Percentiles rank a stretch among this genome's conserved stretches.
These are phyloP conservation scores for Penicillium italicum DNA, from an alignment of 2,329 filamentous ascomycete species.

Conservation along the genomic window DNA sequence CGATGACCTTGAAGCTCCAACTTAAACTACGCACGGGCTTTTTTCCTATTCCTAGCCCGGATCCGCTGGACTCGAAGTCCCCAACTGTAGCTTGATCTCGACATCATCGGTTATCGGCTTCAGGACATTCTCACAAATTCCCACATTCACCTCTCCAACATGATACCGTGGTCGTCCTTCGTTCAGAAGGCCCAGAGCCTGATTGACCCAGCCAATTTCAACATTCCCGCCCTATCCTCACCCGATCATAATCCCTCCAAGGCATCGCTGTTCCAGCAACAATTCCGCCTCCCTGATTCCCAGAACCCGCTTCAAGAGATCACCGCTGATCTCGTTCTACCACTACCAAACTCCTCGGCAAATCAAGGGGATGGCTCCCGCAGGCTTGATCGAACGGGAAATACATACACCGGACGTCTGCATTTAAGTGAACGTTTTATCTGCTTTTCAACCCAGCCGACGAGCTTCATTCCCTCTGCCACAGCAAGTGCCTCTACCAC, in stretches of 20 bases:
- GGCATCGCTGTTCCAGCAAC: conserved; percentile 85
- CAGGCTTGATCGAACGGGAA: conserved; percentile 61
- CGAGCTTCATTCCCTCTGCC: conserved; percentile 77
- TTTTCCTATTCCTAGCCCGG: conserved; percentile 20
- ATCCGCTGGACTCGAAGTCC: conserved; percentile 19
- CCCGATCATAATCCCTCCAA: conserved; percentile 83
- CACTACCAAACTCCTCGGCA: conserved; percentile 56
- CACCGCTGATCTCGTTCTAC: conserved; percentile 88
- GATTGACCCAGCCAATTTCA: conserved; percentile 82
- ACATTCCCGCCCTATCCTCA: conserved; percentile 67
- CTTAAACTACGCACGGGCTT: conserved; percentile 21
- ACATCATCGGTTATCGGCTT: conserved; percentile 17
- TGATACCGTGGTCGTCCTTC: conserved; percentile 70
- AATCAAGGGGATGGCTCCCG: conserved; percentile 61
- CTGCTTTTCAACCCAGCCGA: conserved; percentile 91
- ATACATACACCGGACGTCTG: conserved; percentile 86
- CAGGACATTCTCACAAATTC: not conserved
- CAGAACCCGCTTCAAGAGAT: conserved; percentile 96
- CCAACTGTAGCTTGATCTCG: conserved; percentile 25
- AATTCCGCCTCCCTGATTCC: conserved; percentile 89
- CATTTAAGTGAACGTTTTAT: conserved; percentile 93
- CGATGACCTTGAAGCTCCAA: conserved; percentile 27
- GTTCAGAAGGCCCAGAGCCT: conserved; percentile 94
- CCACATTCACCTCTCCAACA: conserved; percentile 29
- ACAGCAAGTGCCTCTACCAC: conserved; percentile 74